Evolutionary conservation across 176 grass and related monocot genomes (phyloP).

Genomic region (Carex parvula): DNA sequence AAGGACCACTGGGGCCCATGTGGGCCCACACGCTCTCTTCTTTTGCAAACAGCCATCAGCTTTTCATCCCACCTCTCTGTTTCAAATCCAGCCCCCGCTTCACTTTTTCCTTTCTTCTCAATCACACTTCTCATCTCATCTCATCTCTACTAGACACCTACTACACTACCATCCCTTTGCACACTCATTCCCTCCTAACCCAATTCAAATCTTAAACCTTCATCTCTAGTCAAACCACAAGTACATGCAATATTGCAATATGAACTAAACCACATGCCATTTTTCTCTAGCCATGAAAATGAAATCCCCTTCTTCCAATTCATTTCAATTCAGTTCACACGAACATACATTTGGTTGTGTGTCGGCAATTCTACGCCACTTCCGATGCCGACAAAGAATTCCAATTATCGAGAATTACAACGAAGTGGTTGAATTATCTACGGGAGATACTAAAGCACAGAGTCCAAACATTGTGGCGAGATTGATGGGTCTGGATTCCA

Average conservation of each 20-base stretch:
- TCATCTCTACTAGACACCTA: not conserved
- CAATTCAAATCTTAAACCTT: constrained; percentile 28
- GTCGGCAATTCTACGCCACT: constrained; percentile 46
- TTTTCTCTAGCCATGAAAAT: constrained; percentile 33
- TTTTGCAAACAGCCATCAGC: constrained; percentile 22
- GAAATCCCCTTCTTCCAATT: constrained; percentile 38
- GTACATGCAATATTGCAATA: not conserved
- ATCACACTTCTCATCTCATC: constrained; percentile 21
- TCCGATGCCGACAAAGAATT: constrained; percentile 44
- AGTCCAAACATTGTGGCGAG: constrained; percentile 80
- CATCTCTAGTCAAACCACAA: not conserved
- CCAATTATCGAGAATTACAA: not conserved
- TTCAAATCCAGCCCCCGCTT: constrained; percentile 20
- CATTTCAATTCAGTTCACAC: constrained; percentile 16
- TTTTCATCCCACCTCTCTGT: constrained; percentile 21
- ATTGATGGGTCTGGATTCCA: constrained; percentile 81
- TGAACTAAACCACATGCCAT: not conserved
- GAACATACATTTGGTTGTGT: constrained; percentile 24
- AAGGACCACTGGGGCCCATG: constrained; percentile 10
- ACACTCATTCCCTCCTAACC: constrained; percentile 25
- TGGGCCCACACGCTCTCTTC: not conserved
- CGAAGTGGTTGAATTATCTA: not conserved
- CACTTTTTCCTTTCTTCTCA: constrained; percentile 23
- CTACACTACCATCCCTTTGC: constrained; percentile 3
- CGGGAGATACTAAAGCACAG: not conserved